Base-by-base conservation (phyloP, 352 stramenopile genomes). In the Globisporangium carolinianum region DNA sequence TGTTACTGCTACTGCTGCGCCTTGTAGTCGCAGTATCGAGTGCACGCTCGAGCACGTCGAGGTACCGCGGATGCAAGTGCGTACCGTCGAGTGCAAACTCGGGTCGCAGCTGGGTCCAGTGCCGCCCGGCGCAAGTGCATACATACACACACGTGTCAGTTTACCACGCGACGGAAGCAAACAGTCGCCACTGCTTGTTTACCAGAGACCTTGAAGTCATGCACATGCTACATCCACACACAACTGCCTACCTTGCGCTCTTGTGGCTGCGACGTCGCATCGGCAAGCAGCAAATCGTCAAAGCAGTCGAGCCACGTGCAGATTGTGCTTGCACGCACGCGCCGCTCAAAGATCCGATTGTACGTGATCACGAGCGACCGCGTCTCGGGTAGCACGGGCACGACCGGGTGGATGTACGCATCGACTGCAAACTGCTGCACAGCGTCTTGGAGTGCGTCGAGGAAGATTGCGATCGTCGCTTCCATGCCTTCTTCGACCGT, bases 261-360 rank as follows among this genome's bases (percentile, higher is more conserved):
- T 32, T 32, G 24, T 1, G 24, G 24, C 24, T 32, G 24, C 24
- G 24, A 32, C 24, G 24, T 32, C 24, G 24, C 24, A 32, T 32
- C 24, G 24, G 24, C 24, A 32, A 32, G 1, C 24, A 97, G 65
- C 6, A 97, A 65, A 10, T 83, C 68, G 51, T 95, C 83, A 55
- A 96, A 95, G 60, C 95, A 92, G 58, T 97, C 83, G 32, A 97
- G 69, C 89, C 91, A 97, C 63, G 58, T 71, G 72, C 79, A 88
- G 12, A 75, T 62, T 49, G 61, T 55, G 55, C 72, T 87, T 1
- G 67, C 68, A 5, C 47, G 14, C 8, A 86, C 83, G 11, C 37
- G 52, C 12, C 63, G 48, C 14, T 76, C 59, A 45, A 92, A 90
- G 47, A 87, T 63, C 36, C 65, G 55, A 62, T 97, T 97, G 66